phyloP scores from a whole-genome alignment of 2,329 filamentous ascomycete genomes.

The Claviceps paspali region DNA sequence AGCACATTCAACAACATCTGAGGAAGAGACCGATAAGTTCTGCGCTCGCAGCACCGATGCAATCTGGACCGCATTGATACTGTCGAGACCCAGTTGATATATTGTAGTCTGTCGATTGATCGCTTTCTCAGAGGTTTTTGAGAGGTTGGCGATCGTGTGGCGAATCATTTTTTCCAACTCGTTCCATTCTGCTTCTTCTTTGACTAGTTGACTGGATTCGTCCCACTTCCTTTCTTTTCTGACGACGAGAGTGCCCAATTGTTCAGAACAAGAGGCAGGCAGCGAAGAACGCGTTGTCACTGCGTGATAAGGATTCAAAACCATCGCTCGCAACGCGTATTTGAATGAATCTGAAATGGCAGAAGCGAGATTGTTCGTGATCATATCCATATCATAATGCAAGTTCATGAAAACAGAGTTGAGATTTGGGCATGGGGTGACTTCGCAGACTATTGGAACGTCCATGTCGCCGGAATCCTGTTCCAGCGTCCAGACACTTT shows the following conservation, averaged over 20 bases:
- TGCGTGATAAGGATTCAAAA: constrained; percentile 14
- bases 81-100: constrained; percentile 80
- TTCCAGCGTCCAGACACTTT: constrained; percentile 38
- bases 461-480: constrained; percentile 53
- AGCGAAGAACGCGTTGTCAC: background rate
- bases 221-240: constrained; percentile 10
- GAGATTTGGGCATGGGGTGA: constrained; percentile 38
- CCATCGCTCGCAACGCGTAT: constrained; percentile 12
- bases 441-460: constrained; percentile 61
- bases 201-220: constrained; percentile 6
- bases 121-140: constrained; percentile 28
- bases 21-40: constrained; percentile 44
- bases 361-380: constrained; percentile 14
- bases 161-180: constrained; percentile 37
- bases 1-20: constrained; percentile 57
- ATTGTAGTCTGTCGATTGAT: constrained; percentile 55
- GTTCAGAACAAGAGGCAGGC: background rate
- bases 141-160: constrained; percentile 41
- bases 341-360: constrained; percentile 18
- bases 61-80: constrained; percentile 72
- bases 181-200: constrained; percentile 27
- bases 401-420: constrained; percentile 44
- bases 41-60: constrained; percentile 48
- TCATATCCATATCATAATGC: constrained; percentile 40
- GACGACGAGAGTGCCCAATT: constrained; percentile 11